Evolutionary conservation across 441 rosid species (phyloP).

Genomic region (Theobroma grandiflorum): DNA sequence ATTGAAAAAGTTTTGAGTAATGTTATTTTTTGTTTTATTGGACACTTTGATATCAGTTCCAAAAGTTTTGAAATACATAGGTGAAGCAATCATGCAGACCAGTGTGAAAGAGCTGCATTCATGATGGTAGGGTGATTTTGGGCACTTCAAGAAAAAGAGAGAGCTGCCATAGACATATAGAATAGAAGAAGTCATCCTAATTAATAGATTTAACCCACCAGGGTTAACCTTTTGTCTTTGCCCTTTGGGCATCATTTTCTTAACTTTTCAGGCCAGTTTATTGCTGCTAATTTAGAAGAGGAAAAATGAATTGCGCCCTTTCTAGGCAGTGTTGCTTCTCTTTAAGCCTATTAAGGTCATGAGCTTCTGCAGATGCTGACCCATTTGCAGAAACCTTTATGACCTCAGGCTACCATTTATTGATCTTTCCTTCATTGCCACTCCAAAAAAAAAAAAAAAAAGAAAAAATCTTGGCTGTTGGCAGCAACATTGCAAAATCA

Average conservation of each 20-base stretch:
- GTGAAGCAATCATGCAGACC: constrained; percentile 34
- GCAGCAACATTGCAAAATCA: background rate
- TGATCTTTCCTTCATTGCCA: background rate
- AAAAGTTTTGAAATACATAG: no score
- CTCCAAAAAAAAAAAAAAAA: background rate
- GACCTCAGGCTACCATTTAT: constrained; percentile 26
- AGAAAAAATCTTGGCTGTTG: no score
- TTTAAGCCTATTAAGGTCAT: background rate
- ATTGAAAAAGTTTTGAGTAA: no score
- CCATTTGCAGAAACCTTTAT: constrained; percentile 27
- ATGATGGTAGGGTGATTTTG: constrained; percentile 31
- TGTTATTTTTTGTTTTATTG: no score
- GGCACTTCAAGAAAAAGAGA: constrained; percentile 14
- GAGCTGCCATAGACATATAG: background rate
- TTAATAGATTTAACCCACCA: background rate
- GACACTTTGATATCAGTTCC: no score
- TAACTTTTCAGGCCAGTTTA: background rate
- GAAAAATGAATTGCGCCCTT: background rate
- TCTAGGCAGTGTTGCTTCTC: background rate
- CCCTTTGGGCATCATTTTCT: background rate
- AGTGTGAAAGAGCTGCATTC: constrained; percentile 15
- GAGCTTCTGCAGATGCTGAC: constrained; percentile 11
- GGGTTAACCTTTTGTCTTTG: background rate
- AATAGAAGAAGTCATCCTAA: background rate
- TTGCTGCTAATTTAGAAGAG: background rate